Evolutionary conservation across 495 filamentous ascomycete genomes (phyloP).

Genomic region (Articulospora tetracladia): DNA sequence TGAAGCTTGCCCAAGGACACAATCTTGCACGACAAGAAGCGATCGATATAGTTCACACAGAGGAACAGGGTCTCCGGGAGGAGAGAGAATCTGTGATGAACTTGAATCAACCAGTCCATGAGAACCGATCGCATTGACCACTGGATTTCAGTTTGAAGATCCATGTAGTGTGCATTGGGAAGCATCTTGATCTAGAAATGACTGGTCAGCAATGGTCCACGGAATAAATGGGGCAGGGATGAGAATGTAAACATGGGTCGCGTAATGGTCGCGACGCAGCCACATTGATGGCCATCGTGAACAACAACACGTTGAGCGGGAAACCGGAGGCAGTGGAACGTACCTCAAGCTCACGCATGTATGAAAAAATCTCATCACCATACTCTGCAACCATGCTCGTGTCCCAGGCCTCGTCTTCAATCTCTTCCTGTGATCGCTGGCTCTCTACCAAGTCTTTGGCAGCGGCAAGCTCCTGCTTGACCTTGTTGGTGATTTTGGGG

Average conservation of each 20-base stretch:
- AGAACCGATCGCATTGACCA: slow-evolving; percentile 98
- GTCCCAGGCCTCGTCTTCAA: slow-evolving; percentile 86
- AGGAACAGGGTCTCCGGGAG: slow-evolving; percentile 94
- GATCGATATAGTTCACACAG: slow-evolving; percentile 92
- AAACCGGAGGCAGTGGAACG: slow-evolving; percentile 25
- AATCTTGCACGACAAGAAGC: slow-evolving; percentile 90
- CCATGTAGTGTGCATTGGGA: slow-evolving; percentile 92
- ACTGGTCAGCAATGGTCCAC: slow-evolving; percentile 13
- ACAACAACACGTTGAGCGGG: slow-evolving; percentile 1
- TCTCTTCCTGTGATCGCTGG: slow-evolving; percentile 48
- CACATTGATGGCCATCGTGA: not conserved
- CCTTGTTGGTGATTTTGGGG: slow-evolving; percentile 59
- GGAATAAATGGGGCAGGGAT: slow-evolving; percentile 15
- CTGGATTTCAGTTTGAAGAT: slow-evolving; percentile 91
- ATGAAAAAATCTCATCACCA: slow-evolving; percentile 88
- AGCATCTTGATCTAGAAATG: slow-evolving; percentile 64
- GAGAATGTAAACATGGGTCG: not conserved
- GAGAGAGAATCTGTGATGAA: slow-evolving; percentile 85
- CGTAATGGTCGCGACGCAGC: not conserved
- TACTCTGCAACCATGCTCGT: slow-evolving; percentile 99
- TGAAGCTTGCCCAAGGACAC: slow-evolving; percentile 94
- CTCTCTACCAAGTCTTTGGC: slow-evolving; percentile 66
- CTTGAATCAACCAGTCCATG: slow-evolving; percentile 97
- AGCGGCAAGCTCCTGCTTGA: slow-evolving; percentile 60
- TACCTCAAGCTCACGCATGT: slow-evolving; percentile 90